These are phyloP conservation scores for Heritiera fomes DNA, from an alignment of 345 rosid genomes.

Conservation along the genomic window DNA sequence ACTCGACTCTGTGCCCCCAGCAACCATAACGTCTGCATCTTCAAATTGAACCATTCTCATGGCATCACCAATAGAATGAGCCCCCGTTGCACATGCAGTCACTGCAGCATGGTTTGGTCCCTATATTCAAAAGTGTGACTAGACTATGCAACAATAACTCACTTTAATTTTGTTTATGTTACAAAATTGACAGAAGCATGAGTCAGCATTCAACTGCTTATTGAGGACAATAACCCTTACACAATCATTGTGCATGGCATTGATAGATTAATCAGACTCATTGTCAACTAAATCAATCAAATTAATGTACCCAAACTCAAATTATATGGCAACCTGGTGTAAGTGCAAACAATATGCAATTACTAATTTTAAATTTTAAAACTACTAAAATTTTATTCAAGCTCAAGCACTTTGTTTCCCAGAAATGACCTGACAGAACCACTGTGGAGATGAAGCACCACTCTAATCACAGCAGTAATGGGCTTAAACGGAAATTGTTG, in stretches of 20 bases:
- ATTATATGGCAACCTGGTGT: background rate
- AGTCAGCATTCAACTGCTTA: constrained; percentile 11
- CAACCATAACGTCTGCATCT: constrained; percentile 92
- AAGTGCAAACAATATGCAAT: background rate
- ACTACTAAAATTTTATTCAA: background rate
- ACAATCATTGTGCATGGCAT: background rate
- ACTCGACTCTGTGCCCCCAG: constrained; percentile 96
- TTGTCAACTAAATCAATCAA: background rate
- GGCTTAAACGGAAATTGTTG: background rate
- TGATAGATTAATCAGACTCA: background rate
- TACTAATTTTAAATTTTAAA: background rate
- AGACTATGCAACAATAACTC: constrained; percentile 20
- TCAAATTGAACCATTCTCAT: constrained; percentile 97
- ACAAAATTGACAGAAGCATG: background rate
- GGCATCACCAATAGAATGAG: constrained; percentile 97
- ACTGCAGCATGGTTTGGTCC: constrained; percentile 99
- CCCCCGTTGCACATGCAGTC: constrained; percentile 91
- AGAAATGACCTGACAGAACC: constrained; percentile 8
- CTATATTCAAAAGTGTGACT: constrained; percentile 45
- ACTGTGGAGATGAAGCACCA: background rate
- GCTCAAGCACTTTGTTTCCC: constrained; percentile 2
- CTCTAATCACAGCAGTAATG: background rate
- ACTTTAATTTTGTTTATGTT: background rate
- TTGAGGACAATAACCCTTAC: background rate
- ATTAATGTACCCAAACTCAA: background rate